phyloP scores from a whole-genome alignment of 345 rosid species.

The Acer campestre region DNA sequence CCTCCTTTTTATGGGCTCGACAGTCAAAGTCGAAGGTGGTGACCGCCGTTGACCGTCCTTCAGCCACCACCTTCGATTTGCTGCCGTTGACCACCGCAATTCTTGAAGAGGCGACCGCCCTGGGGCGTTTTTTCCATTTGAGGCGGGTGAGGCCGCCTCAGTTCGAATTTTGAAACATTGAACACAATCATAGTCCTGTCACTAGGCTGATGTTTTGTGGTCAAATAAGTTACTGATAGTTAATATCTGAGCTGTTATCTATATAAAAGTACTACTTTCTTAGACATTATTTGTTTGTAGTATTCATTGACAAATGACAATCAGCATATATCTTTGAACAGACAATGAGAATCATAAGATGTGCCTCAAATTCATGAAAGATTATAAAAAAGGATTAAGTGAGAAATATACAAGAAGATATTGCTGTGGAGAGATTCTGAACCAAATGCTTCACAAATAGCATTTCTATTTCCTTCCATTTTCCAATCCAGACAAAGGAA shows the following conservation, averaged over 20 bases:
- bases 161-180: no score
- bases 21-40: no score
- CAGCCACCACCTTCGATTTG: fast-evolving
- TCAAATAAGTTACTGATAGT: background rate
- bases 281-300: background rate
- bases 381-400: conserved; percentile 3
- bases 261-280: background rate
- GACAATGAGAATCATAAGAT: background rate
- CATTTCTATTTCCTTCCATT: background rate
- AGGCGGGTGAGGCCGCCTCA: no score
- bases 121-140: no score
- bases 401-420: background rate
- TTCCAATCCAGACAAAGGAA: conserved; percentile 2
- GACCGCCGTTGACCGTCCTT: fast-evolving
- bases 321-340: background rate
- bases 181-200: background rate
- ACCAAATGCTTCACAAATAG: background rate
- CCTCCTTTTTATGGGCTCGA: no score
- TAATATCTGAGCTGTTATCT: background rate
- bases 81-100: no score
- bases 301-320: background rate
- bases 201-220: background rate
- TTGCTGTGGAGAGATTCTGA: background rate
- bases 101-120: no score
- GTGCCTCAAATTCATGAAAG: background rate